A percentile compares a stretch with the other conserved stretches of the same genome.
Conservation (phyloP, 2,329 filamentous ascomycete genomes). For the Periconia macrospinosa region DNA sequence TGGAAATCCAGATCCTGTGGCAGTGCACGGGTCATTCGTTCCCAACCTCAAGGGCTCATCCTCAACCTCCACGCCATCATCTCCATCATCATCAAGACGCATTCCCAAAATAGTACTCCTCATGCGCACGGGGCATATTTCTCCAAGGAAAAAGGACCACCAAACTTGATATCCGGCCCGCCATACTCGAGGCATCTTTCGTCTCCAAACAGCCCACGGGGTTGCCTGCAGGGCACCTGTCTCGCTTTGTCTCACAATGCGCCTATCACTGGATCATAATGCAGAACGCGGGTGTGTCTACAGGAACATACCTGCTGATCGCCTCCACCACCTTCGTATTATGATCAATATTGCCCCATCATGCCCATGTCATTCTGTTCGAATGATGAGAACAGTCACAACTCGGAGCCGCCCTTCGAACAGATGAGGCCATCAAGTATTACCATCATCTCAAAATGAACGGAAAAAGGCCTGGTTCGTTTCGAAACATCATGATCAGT, state of each 20-base stretch:
- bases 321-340: too few species aligned
- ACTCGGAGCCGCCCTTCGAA: too few species aligned
- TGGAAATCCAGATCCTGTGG: slow-evolving; percentile 2
- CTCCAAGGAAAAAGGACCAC: not conserved
- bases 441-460: too few species aligned
- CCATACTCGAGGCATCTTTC: not conserved
- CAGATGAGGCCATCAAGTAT: too few species aligned
- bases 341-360: too few species aligned
- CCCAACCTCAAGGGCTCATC: not conserved
- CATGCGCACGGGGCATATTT: slow-evolving; percentile 6
- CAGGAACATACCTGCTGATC: not conserved
- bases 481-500: too few species aligned
- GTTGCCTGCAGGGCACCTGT: slow-evolving; percentile 5
- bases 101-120: not conserved
- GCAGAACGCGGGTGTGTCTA: not conserved
- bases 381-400: too few species aligned
- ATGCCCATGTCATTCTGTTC: too few species aligned
- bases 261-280: not conserved
- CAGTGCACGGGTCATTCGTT: slow-evolving; percentile 9
- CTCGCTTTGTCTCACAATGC: not conserved
- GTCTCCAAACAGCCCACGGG: not conserved
- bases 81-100: not conserved
- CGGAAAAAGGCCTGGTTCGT: too few species aligned
- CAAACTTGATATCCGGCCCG: not conserved
- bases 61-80: slow-evolving; percentile 2